Conservation (phyloP, 768 basidiomycete genomes). For the Lyophyllum shimeji region DNA sequence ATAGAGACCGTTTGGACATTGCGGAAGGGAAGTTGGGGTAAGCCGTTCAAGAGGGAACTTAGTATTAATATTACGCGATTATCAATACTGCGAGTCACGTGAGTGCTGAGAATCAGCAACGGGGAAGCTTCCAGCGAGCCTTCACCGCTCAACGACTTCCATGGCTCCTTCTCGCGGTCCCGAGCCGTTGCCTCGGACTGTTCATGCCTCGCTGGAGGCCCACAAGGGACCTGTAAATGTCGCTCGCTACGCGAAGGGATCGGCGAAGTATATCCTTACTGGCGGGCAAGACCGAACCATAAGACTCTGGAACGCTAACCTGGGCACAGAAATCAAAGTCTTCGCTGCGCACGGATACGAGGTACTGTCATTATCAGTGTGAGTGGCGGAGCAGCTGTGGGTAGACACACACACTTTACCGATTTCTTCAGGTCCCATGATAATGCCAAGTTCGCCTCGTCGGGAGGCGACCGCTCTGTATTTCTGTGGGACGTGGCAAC, state of each 20-base stretch:
- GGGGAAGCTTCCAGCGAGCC: too few species aligned
- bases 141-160: neutral
- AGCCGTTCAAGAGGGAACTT: too few species aligned
- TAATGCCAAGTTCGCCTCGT: constrained; percentile 92
- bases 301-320: constrained; percentile 85
- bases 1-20: constrained; percentile 55
- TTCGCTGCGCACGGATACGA: constrained; percentile 96
- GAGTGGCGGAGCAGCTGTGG: constrained; percentile 28
- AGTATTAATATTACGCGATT: too few species aligned
- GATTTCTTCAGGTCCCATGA: constrained; percentile 68
- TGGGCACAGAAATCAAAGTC: constrained; percentile 86
- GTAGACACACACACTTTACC: neutral
- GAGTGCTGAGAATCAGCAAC: too few species aligned
- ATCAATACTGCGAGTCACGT: neutral
- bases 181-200: constrained; percentile 52
- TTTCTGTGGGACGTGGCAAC: constrained; percentile 96
- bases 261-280: constrained; percentile 86
- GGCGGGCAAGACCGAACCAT: constrained; percentile 92
- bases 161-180: constrained; percentile 58
- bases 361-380: constrained; percentile 90
- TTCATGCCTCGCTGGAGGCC: constrained; percentile 60
- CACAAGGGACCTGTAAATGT: constrained; percentile 90
- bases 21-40: too few species aligned
- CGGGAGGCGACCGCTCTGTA: constrained; percentile 89
- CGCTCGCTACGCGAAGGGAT: constrained; percentile 87